Base-by-base conservation (phyloP, 73 alveolate genomes). In the Paramecium primaurelia region DNA sequence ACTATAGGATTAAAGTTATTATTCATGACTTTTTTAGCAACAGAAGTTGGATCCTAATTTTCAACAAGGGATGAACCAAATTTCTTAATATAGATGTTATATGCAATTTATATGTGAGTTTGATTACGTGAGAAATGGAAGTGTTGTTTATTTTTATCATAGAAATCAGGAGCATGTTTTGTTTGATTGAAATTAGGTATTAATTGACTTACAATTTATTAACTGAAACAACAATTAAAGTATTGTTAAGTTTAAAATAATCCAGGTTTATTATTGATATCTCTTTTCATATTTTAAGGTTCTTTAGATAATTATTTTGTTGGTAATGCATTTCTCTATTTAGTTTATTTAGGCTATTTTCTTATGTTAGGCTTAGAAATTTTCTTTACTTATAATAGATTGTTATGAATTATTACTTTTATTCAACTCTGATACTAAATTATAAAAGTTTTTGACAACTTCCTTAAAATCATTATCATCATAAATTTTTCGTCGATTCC, bases 401-500 rank as follows among this genome's bases (percentile, higher is more conserved):
- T 12, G 4, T n/a, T 1, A 45, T 45, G 73, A 9, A 2, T n/a
- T 8, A n/a, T 2, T 44, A 80, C 91, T 26, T 80, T 47, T 80
- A 80, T 80, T 80, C 34, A 80, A 25, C 10, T 80, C 77, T 26
- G 75, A 25, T 10, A 80, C 49, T 16, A 80, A 45, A 26, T 18
- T 45, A 45, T 80, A 80, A 20, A 80, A 80, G 32, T 80, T 80
- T 80, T 80, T 80, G 51, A 80, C 91, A 26, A 80, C 91, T 14
- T 80, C 91, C 16, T 47, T 80, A 42, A 80, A 80, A 80, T 80
- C 75, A 42, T 80, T 45, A 18, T 80, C 91, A 80, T 40, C 77
- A 80, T 80, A 80, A 22, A 80, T 80, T 47, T 80, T 80, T 20
- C 91, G 11, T 25, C 91, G 6, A 45, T 64, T 64, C 84, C 84